Percentiles rank a stretch among this genome's conserved stretches.
These are phyloP conservation scores for Scutellaria galericulata DNA, from an alignment of 257 asterid genomes.

Conservation along the genomic window DNA sequence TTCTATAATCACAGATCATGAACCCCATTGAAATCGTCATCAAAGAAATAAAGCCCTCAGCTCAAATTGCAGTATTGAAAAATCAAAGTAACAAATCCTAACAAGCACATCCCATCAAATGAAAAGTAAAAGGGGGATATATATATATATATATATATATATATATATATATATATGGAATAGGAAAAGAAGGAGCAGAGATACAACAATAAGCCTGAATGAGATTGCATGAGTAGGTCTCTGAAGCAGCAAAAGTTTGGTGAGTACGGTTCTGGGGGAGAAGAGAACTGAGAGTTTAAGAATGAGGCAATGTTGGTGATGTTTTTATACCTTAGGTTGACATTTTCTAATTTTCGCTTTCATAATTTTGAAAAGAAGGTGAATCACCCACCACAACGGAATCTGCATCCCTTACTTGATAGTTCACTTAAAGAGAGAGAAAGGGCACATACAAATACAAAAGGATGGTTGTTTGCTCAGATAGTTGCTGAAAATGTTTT, in stretches of 20 bases:
- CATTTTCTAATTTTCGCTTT: neutral
- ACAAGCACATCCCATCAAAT: neutral
- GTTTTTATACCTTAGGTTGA: neutral
- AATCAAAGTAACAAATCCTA: neutral
- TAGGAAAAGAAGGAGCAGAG: neutral
- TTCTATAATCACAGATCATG: neutral
- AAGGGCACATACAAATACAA: neutral
- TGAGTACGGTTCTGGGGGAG: neutral
- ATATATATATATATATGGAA: no score
- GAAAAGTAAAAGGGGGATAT: neutral
- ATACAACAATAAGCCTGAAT: neutral
- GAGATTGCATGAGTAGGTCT: conserved; percentile 6
- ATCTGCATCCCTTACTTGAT: neutral
- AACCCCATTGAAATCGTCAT: neutral
- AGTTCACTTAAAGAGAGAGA: neutral
- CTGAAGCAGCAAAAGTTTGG: neutral
- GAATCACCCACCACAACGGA: neutral
- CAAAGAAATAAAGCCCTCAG: neutral
- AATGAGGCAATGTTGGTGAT: conserved; percentile 3
- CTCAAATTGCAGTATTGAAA: neutral
- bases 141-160: no score
- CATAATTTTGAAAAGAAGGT: neutral
- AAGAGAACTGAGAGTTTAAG: conserved; percentile 7
- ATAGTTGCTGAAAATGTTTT: neutral
- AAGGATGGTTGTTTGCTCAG: conserved; percentile 18